Conservation (phyloP, 2,329 filamentous ascomycete species). For the Cylindrodendrum hubeiense region DNA sequence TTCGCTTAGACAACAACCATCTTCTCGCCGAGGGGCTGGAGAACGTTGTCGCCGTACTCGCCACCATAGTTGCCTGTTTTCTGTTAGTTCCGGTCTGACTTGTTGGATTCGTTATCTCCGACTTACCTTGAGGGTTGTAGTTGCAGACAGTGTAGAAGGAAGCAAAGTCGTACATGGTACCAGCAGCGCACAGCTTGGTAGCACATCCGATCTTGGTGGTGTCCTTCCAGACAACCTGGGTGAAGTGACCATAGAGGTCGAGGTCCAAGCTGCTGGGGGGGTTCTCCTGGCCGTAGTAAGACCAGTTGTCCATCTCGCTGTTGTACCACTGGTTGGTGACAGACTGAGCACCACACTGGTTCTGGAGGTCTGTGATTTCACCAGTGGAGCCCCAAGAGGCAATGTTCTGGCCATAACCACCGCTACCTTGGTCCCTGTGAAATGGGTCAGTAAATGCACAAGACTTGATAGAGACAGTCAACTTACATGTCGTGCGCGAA, state of each 20-base stretch:
- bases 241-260: constrained; percentile 71
- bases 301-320: constrained; percentile 73
- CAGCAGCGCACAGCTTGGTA: constrained; percentile 75
- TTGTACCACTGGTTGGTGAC: constrained; percentile 93
- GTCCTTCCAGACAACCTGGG: constrained; percentile 58
- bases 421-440: constrained; percentile 65
- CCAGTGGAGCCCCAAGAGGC: constrained; percentile 69
- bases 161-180: constrained; percentile 62
- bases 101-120: background rate
- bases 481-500: constrained; percentile 84
- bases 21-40: constrained; percentile 49
- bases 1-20: constrained; percentile 43
- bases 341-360: constrained; percentile 72
- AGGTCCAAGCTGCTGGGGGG: constrained; percentile 73
- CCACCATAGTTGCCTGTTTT: constrained; percentile 65
- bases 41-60: constrained; percentile 63
- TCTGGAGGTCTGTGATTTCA: constrained; percentile 51
- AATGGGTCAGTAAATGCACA: constrained; percentile 47
- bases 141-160: constrained; percentile 90
- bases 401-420: constrained; percentile 92
- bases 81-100: constrained; percentile 1
- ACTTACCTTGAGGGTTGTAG: constrained; percentile 80
- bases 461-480: background rate
- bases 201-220: constrained; percentile 63
- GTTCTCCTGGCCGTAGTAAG: constrained; percentile 69